A percentile compares a stretch with the other conserved stretches of the same genome.
Conservation (phyloP, 331 rosid species). For the Erythrophleum ivorense region DNA sequence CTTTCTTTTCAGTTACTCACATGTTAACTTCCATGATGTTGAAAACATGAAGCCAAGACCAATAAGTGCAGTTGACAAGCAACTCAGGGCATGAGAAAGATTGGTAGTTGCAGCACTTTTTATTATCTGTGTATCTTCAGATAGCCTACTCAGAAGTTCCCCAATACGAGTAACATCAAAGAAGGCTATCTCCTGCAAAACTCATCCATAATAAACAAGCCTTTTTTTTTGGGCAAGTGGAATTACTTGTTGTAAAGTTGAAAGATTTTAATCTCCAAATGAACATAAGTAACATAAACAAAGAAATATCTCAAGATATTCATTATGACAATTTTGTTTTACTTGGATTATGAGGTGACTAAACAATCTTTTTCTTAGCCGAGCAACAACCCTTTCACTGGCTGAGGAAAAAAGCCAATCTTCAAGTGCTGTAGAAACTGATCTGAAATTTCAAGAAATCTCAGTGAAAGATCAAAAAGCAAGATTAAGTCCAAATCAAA, state of each 20-base stretch:
- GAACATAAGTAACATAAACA: conserved; percentile 14
- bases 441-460: conserved; percentile 55
- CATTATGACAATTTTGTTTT: conserved; percentile 9
- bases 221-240: neutral
- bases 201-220: conserved; percentile 35
- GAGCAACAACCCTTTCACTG: conserved; percentile 86
- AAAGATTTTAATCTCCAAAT: conserved; percentile 11
- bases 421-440: conserved; percentile 78
- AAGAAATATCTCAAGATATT: conserved; percentile 10
- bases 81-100: conserved; percentile 79
- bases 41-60: conserved; percentile 82
- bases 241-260: neutral
- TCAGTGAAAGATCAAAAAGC: conserved; percentile 25
- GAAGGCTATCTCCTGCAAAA: conserved; percentile 84
- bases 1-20: conserved; percentile 53
- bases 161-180: conserved; percentile 85
- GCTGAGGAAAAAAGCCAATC: conserved; percentile 79
- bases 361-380: conserved; percentile 71
- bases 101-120: conserved; percentile 88
- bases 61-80: conserved; percentile 70
- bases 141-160: conserved; percentile 82
- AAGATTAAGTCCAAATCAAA: conserved; percentile 7
- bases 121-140: conserved; percentile 87
- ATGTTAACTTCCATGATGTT: conserved; percentile 80
- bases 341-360: conserved; percentile 82